Conservation (phyloP, 768 basidiomycete genomes). For the Royoungia palumana region DNA sequence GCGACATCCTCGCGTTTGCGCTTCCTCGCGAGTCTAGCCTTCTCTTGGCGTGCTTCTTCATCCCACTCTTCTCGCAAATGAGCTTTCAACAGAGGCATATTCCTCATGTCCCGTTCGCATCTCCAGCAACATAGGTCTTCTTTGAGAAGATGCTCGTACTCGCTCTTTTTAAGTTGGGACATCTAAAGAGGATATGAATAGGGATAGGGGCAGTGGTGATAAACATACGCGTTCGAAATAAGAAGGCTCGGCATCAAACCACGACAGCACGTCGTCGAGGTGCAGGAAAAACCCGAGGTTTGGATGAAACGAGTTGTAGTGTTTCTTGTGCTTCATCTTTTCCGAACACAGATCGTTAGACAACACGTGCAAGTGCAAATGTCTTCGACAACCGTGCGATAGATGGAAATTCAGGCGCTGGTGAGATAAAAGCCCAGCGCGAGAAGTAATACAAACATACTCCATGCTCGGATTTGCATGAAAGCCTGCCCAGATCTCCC, state of each 20-base stretch:
- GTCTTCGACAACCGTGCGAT: slow-evolving; percentile 39
- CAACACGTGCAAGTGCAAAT: slow-evolving; percentile 82
- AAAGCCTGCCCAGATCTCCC: slow-evolving; percentile 79
- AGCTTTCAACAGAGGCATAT: slow-evolving; percentile 68
- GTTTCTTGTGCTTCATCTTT: slow-evolving; percentile 79
- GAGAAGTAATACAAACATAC: slow-evolving; percentile 43
- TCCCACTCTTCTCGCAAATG: slow-evolving; percentile 80
- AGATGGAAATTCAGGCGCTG: no score
- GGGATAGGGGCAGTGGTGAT: background rate
- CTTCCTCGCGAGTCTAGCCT: slow-evolving; percentile 40
- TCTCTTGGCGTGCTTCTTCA: slow-evolving; percentile 40
- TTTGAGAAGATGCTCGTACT: slow-evolving; percentile 68
- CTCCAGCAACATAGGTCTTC: slow-evolving; percentile 65
- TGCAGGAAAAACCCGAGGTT: slow-evolving; percentile 79
- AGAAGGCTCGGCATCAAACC: slow-evolving; percentile 68
- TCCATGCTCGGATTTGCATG: slow-evolving; percentile 84
- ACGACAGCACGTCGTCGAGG: slow-evolving; percentile 71
- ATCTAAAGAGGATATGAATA: slow-evolving; percentile 39
- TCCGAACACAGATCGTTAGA: slow-evolving; percentile 73
- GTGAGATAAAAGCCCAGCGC: background rate
- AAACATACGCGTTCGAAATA: slow-evolving; percentile 49
- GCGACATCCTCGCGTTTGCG: slow-evolving; percentile 30
- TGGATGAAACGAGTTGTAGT: slow-evolving; percentile 90
- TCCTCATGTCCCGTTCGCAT: slow-evolving; percentile 61
- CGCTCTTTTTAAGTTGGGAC: slow-evolving; percentile 45